A percentile compares a stretch with the other conserved stretches of the same genome.
phyloP scores from a whole-genome alignment of 2,329 filamentous ascomycete genomes.

The Colletotrichum paranaense region DNA sequence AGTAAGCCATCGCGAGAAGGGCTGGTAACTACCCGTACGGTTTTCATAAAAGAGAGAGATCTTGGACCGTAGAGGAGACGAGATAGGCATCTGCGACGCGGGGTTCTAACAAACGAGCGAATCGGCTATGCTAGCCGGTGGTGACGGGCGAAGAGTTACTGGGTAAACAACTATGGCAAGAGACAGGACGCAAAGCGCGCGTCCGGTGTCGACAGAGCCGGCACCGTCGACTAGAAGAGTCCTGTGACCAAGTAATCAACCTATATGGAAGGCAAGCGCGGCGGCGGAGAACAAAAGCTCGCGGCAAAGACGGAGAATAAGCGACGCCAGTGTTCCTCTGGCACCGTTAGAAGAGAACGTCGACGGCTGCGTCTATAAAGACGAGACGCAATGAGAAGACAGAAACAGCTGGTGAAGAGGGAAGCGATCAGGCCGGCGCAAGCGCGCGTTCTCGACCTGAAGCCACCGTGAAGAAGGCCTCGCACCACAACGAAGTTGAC shows the following conservation, averaged over 20 bases:
- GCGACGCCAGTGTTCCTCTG: conserved; percentile 4
- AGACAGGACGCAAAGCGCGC: conserved; percentile 1
- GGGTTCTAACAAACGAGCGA: conserved; percentile 17
- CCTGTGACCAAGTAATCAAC: neutral
- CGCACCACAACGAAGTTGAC: conserved; percentile 26
- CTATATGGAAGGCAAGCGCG: conserved; percentile 17
- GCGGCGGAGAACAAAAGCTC: conserved; percentile 5
- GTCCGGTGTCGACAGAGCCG: conserved; percentile 14
- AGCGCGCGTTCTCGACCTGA: conserved; percentile 34
- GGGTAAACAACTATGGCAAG: conserved; percentile 7
- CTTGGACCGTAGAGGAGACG: neutral
- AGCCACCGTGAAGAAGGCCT: conserved; percentile 23
- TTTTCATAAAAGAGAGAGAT: conserved; percentile 13
- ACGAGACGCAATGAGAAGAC: neutral
- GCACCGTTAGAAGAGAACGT: conserved; percentile 3
- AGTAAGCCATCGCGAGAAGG: conserved; percentile 37
- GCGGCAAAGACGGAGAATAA: conserved; percentile 16
- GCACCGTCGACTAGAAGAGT: conserved; percentile 14
- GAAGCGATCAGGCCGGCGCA: conserved; percentile 25
- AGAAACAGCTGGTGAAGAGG: neutral
- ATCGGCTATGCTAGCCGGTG: conserved; percentile 11
- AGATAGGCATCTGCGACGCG: conserved; percentile 34
- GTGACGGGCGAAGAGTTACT: neutral
- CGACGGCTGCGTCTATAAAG: neutral
- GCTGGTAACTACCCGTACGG: neutral